Evolutionary conservation across 2,329 filamentous ascomycete species (phyloP).

Genomic region (Gaeumannomyces tritici): DNA sequence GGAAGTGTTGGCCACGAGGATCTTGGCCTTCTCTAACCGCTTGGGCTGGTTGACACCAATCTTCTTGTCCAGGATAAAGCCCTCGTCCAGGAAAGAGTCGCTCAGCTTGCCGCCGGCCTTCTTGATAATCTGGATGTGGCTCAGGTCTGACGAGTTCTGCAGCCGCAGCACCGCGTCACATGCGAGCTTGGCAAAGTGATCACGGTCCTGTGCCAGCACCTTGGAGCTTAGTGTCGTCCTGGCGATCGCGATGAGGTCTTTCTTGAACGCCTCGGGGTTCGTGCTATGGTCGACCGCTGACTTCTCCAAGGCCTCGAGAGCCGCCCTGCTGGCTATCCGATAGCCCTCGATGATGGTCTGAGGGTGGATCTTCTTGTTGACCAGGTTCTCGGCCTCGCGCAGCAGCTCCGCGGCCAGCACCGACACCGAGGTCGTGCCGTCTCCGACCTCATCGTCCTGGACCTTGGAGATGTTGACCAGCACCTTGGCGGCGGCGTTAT

Average conservation of each 20-base stretch:
- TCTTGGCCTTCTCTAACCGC: constrained; percentile 94
- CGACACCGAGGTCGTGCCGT: constrained; percentile 95
- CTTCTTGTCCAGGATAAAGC: constrained; percentile 98
- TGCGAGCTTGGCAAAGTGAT: constrained; percentile 83
- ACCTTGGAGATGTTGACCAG: constrained; percentile 99
- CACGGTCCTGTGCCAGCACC: constrained; percentile 85
- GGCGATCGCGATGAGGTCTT: constrained; percentile 83
- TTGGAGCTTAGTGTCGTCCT: constrained; percentile 96
- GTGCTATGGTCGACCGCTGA: constrained; percentile 85
- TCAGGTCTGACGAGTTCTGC: constrained; percentile 84
- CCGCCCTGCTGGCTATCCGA: constrained; percentile 88
- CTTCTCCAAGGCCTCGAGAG: constrained; percentile 73
- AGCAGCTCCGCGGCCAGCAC: constrained; percentile 92
- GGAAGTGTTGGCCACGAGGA: constrained; percentile 91
- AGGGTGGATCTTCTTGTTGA: constrained; percentile 97
- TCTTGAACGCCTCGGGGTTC: constrained; percentile 72
- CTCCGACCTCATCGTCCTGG: constrained; percentile 96
- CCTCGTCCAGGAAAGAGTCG: constrained; percentile 95
- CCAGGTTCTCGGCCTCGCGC: constrained; percentile 91
- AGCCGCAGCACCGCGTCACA: constrained; percentile 86
- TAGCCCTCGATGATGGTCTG: constrained; percentile 99
- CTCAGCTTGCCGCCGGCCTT: constrained; percentile 96
- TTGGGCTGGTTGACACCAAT: constrained; percentile 99
- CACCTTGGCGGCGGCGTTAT: constrained; percentile 97
- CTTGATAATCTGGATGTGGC: constrained; percentile 99